These are phyloP conservation scores for Aspergillus felis DNA, from an alignment of 2,329 filamentous ascomycete species.

Conservation along the genomic window DNA sequence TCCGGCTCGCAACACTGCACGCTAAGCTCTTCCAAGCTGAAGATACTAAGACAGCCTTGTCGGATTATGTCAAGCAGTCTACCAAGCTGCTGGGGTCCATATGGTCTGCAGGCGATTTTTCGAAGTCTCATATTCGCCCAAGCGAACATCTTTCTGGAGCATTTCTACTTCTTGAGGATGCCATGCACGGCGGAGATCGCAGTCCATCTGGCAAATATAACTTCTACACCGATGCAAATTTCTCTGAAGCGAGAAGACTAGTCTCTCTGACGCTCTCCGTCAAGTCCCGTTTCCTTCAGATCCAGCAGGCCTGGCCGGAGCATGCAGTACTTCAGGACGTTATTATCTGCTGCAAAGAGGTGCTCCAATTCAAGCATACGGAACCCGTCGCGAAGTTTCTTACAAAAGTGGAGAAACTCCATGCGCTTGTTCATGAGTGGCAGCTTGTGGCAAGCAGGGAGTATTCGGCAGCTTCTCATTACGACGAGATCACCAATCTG, in stretches of 20 bases:
- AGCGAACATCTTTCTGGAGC: conserved; percentile 62
- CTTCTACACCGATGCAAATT: conserved; percentile 82
- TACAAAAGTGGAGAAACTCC: conserved; percentile 80
- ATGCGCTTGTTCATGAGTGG: conserved; percentile 86
- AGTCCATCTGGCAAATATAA: conserved; percentile 60
- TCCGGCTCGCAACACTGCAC: conserved; percentile 61
- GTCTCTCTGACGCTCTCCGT: conserved; percentile 66
- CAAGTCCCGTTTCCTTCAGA: conserved; percentile 66
- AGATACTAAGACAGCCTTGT: conserved; percentile 27
- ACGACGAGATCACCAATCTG: conserved; percentile 73
- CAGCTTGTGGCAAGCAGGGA: conserved; percentile 84
- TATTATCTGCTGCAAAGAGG: conserved; percentile 66
- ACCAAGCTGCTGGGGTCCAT: conserved; percentile 32
- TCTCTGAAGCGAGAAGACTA: conserved; percentile 70
- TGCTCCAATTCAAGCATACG: conserved; percentile 70
- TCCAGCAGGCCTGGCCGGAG: conserved; percentile 62
- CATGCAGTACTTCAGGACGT: conserved; percentile 81
- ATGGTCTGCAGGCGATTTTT: conserved; percentile 22
- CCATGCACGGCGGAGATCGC: conserved; percentile 48
- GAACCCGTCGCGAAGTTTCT: conserved; percentile 86
- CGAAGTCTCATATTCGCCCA: conserved; percentile 30
- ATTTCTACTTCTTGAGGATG: conserved; percentile 62
- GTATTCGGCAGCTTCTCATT: conserved; percentile 65
- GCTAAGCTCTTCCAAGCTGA: conserved; percentile 38
- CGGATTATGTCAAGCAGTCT: conserved; percentile 33